Evolutionary conservation across 2,329 filamentous ascomycete genomes (phyloP), one percentile per base, ranked within the genome.

Genomic region (Ascochyta pisi): DNA sequence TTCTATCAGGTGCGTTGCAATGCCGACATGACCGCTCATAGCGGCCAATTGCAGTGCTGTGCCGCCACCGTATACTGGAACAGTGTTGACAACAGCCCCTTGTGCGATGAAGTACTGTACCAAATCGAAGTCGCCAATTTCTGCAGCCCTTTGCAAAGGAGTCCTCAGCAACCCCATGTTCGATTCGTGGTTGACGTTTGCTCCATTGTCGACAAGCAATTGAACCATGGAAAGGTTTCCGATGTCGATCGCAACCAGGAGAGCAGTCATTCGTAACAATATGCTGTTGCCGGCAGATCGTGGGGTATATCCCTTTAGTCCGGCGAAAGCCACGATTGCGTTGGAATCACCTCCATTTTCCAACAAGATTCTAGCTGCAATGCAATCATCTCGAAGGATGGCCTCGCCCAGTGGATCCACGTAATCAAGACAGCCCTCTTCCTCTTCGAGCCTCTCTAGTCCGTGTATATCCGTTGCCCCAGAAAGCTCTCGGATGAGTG

Each of bases 1-100:
- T 16, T 58, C 47, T 13, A 55, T 41, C 13, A 61, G 24, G 9
- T 50, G 26, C 5, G 34, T 29, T 8, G 44, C 51, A n/a, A 61
- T 48, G 8, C 51, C 55, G 15, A 61, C 44, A 29, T 53, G 43
- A 3, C 54, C 51, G 7, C 42, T 45, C 40, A 56, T 56, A 6
- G 58, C 55, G 16, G 55, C 58, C 16, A 61, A 19, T 8, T 61
- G 58, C 13, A 61, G 22, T 12, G 50, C 38, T 24, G 58, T 61
- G 12, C 26, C 58, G 10, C 50, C 50, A 6, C 53, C 55, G 12
- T 49, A 55, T 2, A 29, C 26, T 2, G 50, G 46, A 6, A 3
- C 13, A 12, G 23, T 31, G 22, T 60, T 54, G 22, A 54, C n/a
- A 1, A 13, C 16, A 7, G 58, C 50, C n/a, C 31, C 15, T 2